Evolutionary conservation across 371 early-diverging fungal genomes (phyloP).

Genomic region (Funneliformis caledonium): DNA sequence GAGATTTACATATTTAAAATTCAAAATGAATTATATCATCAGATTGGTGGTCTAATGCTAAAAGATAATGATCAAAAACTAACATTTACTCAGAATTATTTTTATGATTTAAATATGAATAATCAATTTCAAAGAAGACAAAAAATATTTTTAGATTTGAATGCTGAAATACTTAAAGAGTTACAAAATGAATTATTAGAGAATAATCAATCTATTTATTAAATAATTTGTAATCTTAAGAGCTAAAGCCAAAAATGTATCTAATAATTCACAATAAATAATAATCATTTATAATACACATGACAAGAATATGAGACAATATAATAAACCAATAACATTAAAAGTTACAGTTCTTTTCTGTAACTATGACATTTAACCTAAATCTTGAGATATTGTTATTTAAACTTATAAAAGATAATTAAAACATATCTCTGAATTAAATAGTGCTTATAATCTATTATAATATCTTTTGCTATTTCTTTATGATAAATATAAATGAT

Average conservation of each 20-base stretch:
- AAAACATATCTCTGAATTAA: background rate
- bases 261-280: no score
- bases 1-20: background rate
- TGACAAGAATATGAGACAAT: background rate
- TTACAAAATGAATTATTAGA: background rate
- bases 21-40: no score
- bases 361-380: no score
- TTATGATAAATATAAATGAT: slow-evolving; percentile 21
- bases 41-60: no score
- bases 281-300: background rate
- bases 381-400: no score
- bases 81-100: slow-evolving; percentile 40
- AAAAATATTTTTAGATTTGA: background rate
- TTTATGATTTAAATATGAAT: background rate
- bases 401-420: no score
- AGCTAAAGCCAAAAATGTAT: background rate
- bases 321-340: background rate
- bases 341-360: background rate
- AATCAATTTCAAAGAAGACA: background rate
- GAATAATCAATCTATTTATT: background rate
- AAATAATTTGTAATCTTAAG: background rate
- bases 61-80: background rate
- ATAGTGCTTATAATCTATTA: slow-evolving; percentile 39
- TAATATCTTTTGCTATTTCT: slow-evolving; percentile 42
- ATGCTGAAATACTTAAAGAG: background rate